Percentiles rank a stretch among this genome's conserved stretches.
Conservation (phyloP, 192 early-diverging fungal genomes). For the Spizellomyces sp. region DNA sequence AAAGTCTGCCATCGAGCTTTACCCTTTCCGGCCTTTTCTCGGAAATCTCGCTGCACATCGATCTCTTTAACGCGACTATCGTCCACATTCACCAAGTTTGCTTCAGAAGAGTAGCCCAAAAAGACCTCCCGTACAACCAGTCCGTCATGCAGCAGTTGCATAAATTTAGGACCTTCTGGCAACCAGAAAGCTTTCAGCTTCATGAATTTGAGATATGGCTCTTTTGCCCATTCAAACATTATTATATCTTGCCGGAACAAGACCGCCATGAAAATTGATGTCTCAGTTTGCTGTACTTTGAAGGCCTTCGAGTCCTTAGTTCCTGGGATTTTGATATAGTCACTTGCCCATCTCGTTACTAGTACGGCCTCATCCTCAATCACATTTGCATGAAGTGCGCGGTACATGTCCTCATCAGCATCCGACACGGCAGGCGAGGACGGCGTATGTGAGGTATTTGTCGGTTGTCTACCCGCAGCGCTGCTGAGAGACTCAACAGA, state of each 20-base stretch:
- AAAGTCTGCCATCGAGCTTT: conserved; percentile 60
- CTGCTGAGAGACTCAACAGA: background rate
- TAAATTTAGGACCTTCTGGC: conserved; percentile 60
- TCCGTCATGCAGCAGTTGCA: conserved; percentile 61
- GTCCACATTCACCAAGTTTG: conserved; percentile 55
- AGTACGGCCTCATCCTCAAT: conserved; percentile 49
- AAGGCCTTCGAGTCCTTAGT: conserved; percentile 58
- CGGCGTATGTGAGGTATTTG: background rate
- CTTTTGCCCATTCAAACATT: conserved; percentile 67
- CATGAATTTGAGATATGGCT: conserved; percentile 68
- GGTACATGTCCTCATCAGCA: conserved; percentile 49
- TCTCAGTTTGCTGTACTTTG: conserved; percentile 56
- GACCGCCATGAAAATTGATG: conserved; percentile 55
- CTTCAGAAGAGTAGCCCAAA: conserved; percentile 56
- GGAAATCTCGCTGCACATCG: conserved; percentile 55
- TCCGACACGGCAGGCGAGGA: conserved; percentile 15
- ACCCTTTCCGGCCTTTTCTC: conserved; percentile 19
- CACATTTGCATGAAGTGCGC: conserved; percentile 24
- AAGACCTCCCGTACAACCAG: conserved; percentile 55
- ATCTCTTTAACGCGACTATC: conserved; percentile 56
- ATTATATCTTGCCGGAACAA: conserved; percentile 54
- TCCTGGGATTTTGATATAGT: conserved; percentile 63
- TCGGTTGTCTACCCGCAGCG: background rate
- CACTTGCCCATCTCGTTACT: conserved; percentile 49
- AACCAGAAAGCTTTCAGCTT: conserved; percentile 70